Evolutionary conservation across 192 early-diverging fungal genomes (phyloP).

Genomic region (Entomortierella chlamydospora): DNA sequence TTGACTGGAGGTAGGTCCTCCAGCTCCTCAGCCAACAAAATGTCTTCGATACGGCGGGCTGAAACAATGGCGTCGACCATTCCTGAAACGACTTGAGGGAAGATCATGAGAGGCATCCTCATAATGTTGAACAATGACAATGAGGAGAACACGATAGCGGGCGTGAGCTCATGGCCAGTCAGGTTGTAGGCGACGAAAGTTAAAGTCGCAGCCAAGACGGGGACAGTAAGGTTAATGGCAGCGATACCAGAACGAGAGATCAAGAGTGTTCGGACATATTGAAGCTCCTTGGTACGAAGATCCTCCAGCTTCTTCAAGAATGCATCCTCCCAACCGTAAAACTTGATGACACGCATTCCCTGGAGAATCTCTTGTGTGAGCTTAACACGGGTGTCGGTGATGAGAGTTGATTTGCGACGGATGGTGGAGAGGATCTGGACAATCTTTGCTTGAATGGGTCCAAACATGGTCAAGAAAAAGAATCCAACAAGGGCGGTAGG

Average conservation of each 20-base stretch:
- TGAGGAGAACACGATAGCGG: conserved; percentile 84
- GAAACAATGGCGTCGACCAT: conserved; percentile 89
- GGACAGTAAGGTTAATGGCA: conserved; percentile 52
- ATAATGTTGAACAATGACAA: conserved; percentile 95
- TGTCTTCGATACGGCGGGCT: conserved; percentile 80
- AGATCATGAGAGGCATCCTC: conserved; percentile 87
- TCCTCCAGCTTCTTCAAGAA: conserved; percentile 55
- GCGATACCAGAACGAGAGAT: conserved; percentile 55
- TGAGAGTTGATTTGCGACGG: conserved; percentile 53
- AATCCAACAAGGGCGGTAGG: conserved; percentile 74
- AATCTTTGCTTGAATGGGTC: conserved; percentile 49
- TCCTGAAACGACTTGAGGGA: conserved; percentile 85
- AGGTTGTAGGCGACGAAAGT: conserved; percentile 59
- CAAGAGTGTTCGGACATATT: conserved; percentile 47
- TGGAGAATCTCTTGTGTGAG: conserved; percentile 73
- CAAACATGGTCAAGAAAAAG: conserved; percentile 59
- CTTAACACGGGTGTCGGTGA: conserved; percentile 83
- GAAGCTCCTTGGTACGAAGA: conserved; percentile 55
- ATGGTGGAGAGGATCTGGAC: conserved; percentile 44
- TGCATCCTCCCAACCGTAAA: conserved; percentile 75
- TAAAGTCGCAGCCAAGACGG: conserved; percentile 61
- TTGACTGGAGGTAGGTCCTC: conserved; percentile 61
- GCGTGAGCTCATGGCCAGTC: conserved; percentile 68
- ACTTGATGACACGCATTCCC: conserved; percentile 83
- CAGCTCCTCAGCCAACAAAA: conserved; percentile 77